phyloP scores from a whole-genome alignment of 805 yeast species.

The Candida glaebosa region DNA sequence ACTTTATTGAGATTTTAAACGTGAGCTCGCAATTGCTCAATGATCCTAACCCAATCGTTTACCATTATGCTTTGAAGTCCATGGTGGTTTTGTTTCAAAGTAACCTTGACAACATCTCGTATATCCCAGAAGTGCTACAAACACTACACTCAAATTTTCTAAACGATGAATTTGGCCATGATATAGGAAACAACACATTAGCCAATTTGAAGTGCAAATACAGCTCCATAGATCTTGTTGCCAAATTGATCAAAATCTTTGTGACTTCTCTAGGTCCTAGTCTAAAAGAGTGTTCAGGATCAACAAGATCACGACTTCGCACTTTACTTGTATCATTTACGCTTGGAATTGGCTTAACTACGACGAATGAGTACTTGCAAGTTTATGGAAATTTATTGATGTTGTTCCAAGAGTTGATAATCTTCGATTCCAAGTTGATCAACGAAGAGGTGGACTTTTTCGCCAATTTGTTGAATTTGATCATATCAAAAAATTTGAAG shows the following conservation, averaged over 20 bases:
- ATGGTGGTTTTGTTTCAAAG: conserved; percentile 53
- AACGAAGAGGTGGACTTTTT: conserved; percentile 31
- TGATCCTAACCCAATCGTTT: conserved; percentile 87
- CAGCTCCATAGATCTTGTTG: conserved; percentile 20
- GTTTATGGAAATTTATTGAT: conserved; percentile 22
- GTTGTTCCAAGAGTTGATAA: conserved; percentile 34
- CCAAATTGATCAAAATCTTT: conserved; percentile 25
- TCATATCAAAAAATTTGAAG: conserved; percentile 34
- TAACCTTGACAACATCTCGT: conserved; percentile 43
- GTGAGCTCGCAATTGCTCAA: conserved; percentile 56
- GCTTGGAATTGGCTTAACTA: conserved; percentile 29
- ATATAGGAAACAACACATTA: conserved; percentile 30
- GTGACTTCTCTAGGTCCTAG: conserved; percentile 39
- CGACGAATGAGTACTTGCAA: conserved; percentile 23
- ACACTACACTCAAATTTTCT: conserved; percentile 28
- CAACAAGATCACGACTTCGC: conserved; percentile 20
- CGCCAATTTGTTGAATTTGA: conserved; percentile 20
- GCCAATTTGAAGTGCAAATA: conserved; percentile 35
- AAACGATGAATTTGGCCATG: conserved; percentile 34
- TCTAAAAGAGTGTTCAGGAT: conserved; percentile 19
- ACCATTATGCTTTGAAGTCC: conserved; percentile 66
- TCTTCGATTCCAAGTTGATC: conserved; percentile 35
- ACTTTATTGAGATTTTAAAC: conserved; percentile 44
- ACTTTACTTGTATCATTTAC: conserved; percentile 26
- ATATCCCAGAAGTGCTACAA: conserved; percentile 38